Evolutionary conservation across 257 asterid genomes (phyloP).

Genomic region (Perilla frutescens): DNA sequence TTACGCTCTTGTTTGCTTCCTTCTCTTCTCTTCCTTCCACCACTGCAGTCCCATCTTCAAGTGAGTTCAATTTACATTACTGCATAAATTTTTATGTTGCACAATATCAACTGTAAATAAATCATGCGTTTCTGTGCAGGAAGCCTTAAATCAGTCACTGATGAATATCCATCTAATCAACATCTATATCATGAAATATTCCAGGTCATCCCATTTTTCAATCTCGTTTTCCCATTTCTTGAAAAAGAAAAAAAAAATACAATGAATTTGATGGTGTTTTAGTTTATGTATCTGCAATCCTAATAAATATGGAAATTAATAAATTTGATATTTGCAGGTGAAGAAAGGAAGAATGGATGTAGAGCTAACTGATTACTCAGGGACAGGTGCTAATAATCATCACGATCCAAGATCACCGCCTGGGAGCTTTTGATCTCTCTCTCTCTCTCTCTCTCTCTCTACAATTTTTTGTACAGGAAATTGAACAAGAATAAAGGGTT

Average conservation of each 20-base stretch:
- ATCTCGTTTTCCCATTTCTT: constrained; percentile 12
- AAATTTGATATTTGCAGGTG: constrained; percentile 33
- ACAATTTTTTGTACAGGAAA: constrained; percentile 19
- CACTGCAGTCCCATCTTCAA: constrained; percentile 52
- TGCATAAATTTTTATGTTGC: not conserved
- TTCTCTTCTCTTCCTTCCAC: constrained; percentile 31
- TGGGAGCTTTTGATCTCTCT: constrained; percentile 23
- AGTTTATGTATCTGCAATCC: too few species aligned
- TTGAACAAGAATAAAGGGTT: constrained; percentile 2
- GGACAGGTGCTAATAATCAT: constrained; percentile 60
- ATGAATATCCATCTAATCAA: constrained; percentile 25
- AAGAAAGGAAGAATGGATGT: constrained; percentile 41
- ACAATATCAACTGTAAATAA: not conserved
- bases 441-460: constrained; percentile 15
- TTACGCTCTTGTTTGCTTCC: constrained; percentile 35
- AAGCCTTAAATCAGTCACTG: constrained; percentile 37
- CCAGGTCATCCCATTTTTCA: constrained; percentile 35
- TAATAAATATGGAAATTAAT: not conserved
- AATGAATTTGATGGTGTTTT: too few species aligned
- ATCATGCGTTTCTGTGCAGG: constrained; percentile 36
- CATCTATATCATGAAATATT: constrained; percentile 31
- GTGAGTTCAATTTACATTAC: constrained; percentile 27
- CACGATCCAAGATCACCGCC: constrained; percentile 57
- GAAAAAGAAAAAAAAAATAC: not conserved
- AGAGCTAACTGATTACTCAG: constrained; percentile 50